Evolutionary conservation across 2,329 filamentous ascomycete genomes (phyloP).

Genomic region (Penicillium glabrum): DNA sequence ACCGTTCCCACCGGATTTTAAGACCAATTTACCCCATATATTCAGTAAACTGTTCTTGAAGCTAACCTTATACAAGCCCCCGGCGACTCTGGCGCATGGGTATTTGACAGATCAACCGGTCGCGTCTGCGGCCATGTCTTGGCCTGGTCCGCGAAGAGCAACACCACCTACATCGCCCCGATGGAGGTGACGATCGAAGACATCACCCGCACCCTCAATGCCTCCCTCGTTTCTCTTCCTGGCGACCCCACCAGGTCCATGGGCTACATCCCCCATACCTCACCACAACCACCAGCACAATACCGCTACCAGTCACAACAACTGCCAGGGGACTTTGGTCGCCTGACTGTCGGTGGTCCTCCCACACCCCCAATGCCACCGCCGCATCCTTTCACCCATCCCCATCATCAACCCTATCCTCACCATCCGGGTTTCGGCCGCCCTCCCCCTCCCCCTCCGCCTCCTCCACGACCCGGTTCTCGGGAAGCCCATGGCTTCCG

Average conservation of each 20-base stretch:
- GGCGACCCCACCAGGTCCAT: conserved; percentile 40
- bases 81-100: conserved; percentile 91
- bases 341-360: conserved; percentile 13
- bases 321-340: conserved; percentile 19
- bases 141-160: conserved; percentile 78
- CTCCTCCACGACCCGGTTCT: conserved; percentile 17
- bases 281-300: conserved; percentile 6
- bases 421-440: conserved; percentile 11
- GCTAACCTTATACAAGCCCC: conserved; percentile 46
- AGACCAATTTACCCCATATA: conserved; percentile 11
- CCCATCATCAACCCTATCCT: conserved; percentile 5
- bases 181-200: conserved; percentile 90
- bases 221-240: conserved; percentile 68
- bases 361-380: conserved; percentile 10
- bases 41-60: conserved; percentile 16
- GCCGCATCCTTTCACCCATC: conserved; percentile 9
- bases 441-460: conserved; percentile 15
- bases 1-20: conserved; percentile 10
- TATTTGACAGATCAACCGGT: conserved; percentile 76
- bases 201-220: conserved; percentile 75
- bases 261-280: conserved; percentile 15
- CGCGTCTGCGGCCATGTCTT: conserved; percentile 86
- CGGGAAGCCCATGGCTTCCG: conserved; percentile 18
- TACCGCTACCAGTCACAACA: conserved; percentile 21
- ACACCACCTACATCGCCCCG: conserved; percentile 86